Percentiles rank a stretch among this genome's conserved stretches.
Conservation (phyloP, 1,139 yeast genomes). For the Sugiyamaella neomexicana region DNA sequence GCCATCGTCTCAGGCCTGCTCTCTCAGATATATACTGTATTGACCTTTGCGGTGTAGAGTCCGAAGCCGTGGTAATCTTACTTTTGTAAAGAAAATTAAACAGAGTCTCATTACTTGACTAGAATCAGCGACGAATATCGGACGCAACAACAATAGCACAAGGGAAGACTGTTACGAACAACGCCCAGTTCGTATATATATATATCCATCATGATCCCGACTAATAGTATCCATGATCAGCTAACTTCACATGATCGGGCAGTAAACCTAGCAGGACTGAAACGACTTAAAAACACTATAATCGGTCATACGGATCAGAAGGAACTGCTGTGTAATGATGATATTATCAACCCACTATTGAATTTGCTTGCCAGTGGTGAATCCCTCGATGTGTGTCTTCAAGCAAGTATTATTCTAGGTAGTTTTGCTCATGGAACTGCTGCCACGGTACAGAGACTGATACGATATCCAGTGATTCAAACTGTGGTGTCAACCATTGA, state of each 20-base stretch:
- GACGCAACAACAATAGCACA: no score
- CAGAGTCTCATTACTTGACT: no score
- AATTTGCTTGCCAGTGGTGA: conserved; percentile 29
- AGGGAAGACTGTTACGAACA: no score
- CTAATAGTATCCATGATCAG: conserved; percentile 19
- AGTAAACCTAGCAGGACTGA: conserved; percentile 31
- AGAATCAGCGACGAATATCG: no score
- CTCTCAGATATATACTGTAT: no score
- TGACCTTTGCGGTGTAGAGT: no score
- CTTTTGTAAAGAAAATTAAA: no score
- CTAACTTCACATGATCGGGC: conserved; percentile 14
- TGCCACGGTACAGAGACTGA: conserved; percentile 28
- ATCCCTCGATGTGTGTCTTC: conserved; percentile 29
- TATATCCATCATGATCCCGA: conserved; percentile 9
- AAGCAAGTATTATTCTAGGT: conserved; percentile 38
- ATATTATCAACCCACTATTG: conserved; percentile 34
- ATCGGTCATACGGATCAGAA: conserved; percentile 42
- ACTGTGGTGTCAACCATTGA: conserved; percentile 26
- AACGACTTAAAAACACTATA: conserved; percentile 37
- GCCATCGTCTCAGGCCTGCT: no score
- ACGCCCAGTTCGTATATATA: not conserved
- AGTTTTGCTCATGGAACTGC: conserved; percentile 39
- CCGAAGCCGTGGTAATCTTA: no score
- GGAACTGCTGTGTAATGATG: conserved; percentile 30
- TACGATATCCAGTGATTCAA: conserved; percentile 29